These are phyloP conservation scores for Mycosarcoma mackinlayi DNA, from an alignment of 1,284 basidiomycete genomes.

Conservation along the genomic window DNA sequence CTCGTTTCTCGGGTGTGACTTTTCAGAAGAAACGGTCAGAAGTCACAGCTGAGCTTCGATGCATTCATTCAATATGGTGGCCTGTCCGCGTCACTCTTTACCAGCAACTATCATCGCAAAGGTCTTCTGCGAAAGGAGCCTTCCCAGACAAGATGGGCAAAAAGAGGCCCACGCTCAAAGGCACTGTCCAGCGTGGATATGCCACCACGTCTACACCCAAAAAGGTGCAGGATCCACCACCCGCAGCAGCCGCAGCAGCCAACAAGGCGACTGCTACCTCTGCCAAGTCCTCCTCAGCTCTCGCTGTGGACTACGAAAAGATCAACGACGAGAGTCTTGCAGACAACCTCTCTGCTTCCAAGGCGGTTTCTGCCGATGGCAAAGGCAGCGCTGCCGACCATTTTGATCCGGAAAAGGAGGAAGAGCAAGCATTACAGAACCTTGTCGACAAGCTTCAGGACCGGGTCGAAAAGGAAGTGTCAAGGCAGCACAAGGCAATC, in stretches of 20 bases:
- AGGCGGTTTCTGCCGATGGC: slow-evolving; percentile 10
- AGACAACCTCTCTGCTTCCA: slow-evolving; percentile 29
- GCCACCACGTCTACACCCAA: slow-evolving; percentile 77
- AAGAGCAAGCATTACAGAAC: slow-evolving; percentile 64
- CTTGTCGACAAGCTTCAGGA: slow-evolving; percentile 81
- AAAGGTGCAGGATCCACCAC: slow-evolving; percentile 74
- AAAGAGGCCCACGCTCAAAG: slow-evolving; percentile 64
- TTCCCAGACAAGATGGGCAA: slow-evolving; percentile 40
- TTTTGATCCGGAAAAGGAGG: slow-evolving; percentile 58
- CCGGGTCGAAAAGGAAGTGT: slow-evolving; percentile 87
- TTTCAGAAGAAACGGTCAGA: slow-evolving; percentile 20
- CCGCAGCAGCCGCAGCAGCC: slow-evolving; percentile 31
- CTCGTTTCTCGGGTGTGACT: slow-evolving; percentile 12
- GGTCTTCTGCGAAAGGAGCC: not conserved
- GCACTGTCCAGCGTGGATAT: slow-evolving; percentile 62
- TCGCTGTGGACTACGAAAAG: slow-evolving; percentile 47
- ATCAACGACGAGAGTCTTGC: slow-evolving; percentile 40
- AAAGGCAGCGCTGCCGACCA: slow-evolving; percentile 7
- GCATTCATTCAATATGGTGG: not conserved
- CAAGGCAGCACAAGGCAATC: slow-evolving; percentile 77
- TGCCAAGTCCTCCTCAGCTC: slow-evolving; percentile 33
- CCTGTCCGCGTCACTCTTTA: slow-evolving; percentile 16
- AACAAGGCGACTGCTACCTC: slow-evolving; percentile 63
- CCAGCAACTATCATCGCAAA: slow-evolving; percentile 2
- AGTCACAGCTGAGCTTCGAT: slow-evolving; percentile 12